Evolutionary conservation across 2,329 filamentous ascomycete genomes (phyloP).

Genomic region (Orbilia blumenaviensis): DNA sequence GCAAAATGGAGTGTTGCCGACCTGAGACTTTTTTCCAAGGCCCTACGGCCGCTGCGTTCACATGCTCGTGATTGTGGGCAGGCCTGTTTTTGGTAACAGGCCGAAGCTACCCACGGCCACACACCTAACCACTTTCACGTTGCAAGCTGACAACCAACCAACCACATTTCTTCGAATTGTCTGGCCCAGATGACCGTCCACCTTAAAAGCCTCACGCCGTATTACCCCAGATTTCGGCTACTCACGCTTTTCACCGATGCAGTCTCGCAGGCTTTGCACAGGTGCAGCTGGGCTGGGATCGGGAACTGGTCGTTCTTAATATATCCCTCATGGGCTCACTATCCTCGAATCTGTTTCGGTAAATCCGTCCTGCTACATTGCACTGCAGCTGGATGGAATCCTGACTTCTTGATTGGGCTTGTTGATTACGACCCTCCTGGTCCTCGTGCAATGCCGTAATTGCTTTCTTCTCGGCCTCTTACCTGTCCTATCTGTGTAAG

Average conservation of each 20-base stretch:
- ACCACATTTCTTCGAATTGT: conserved; percentile 26
- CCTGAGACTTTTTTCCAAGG: conserved; percentile 36
- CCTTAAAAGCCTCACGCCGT: conserved; percentile 50
- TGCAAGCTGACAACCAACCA: conserved; percentile 17
- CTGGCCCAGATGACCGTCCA: conserved; percentile 19
- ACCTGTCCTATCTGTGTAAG: conserved; percentile 38
- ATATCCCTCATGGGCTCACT: conserved; percentile 49
- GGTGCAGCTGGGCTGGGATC: conserved; percentile 41
- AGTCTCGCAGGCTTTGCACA: conserved; percentile 20
- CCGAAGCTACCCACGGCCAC: conserved; percentile 37
- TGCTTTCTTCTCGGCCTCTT: conserved; percentile 42
- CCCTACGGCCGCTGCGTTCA: conserved; percentile 33
- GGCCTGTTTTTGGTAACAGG: conserved; percentile 39
- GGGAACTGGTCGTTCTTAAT: conserved; percentile 52
- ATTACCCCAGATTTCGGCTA: conserved; percentile 54
- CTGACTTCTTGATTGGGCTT: conserved; percentile 36
- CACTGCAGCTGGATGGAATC: neutral
- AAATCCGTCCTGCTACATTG: conserved; percentile 39
- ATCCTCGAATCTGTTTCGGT: conserved; percentile 25
- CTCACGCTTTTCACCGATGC: conserved; percentile 43
- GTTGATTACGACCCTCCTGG: conserved; percentile 26
- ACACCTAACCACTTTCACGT: conserved; percentile 31
- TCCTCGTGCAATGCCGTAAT: conserved; percentile 4
- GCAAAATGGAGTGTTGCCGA: conserved; percentile 44
- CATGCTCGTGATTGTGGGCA: conserved; percentile 38